These are phyloP conservation scores for Ascocoryne sarcoides DNA, from an alignment of 2,329 filamentous ascomycete genomes.

Conservation along the genomic window DNA sequence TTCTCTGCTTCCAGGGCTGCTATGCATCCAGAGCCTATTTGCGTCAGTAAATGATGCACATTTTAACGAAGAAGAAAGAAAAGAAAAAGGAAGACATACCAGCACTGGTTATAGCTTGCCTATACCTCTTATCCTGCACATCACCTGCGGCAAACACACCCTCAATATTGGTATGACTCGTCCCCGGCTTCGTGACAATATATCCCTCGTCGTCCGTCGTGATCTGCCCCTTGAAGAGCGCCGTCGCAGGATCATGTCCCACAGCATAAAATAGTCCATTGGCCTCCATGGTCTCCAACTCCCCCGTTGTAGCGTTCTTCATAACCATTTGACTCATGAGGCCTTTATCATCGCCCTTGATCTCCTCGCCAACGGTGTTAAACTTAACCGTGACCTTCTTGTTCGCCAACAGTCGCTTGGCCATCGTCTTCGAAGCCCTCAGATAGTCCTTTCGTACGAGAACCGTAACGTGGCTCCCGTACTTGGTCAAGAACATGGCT, in stretches of 20 bases:
- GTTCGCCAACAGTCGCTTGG: slow-evolving; percentile 69
- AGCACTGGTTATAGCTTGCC: slow-evolving; percentile 95
- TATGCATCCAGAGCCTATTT: slow-evolving; percentile 78
- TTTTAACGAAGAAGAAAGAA: not conserved
- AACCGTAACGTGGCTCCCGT: slow-evolving; percentile 89
- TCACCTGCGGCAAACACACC: slow-evolving; percentile 96
- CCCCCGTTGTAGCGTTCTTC: slow-evolving; percentile 67
- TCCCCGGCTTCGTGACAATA: slow-evolving; percentile 80
- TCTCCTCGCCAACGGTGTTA: slow-evolving; percentile 73
- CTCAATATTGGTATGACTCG: slow-evolving; percentile 76
- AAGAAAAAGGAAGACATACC: slow-evolving; percentile 46
- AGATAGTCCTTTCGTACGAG: slow-evolving; percentile 82
- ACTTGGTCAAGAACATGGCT: slow-evolving; percentile 95
- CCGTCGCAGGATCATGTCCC: slow-evolving; percentile 88
- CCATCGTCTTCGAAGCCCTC: slow-evolving; percentile 87
- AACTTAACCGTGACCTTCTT: slow-evolving; percentile 87
- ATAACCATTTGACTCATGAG: slow-evolving; percentile 84
- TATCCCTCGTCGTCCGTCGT: slow-evolving; percentile 87
- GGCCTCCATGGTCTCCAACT: slow-evolving; percentile 76
- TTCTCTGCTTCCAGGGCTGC: slow-evolving; percentile 95
- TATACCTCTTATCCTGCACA: slow-evolving; percentile 96
- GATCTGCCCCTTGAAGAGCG: slow-evolving; percentile 84
- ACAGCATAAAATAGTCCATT: slow-evolving; percentile 96
- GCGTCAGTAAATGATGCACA: slow-evolving; percentile 15
- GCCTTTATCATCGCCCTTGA: slow-evolving; percentile 75